Evolutionary conservation across 306 rosid species (phyloP), one percentile per base, ranked within the genome.

Genomic region (Mucuna pruriens): DNA sequence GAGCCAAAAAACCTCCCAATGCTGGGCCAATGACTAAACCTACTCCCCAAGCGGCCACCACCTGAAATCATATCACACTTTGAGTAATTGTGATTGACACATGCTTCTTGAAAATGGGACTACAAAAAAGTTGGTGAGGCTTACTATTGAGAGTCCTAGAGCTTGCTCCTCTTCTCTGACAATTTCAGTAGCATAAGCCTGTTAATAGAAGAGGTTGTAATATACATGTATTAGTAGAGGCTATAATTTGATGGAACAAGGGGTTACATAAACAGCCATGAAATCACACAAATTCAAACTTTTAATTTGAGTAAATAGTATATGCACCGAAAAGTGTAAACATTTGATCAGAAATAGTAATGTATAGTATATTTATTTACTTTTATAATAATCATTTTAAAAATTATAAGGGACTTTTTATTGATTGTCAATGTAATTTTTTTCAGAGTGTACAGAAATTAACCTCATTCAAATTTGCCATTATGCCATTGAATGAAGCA

Each of bases 1-100:
- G 97, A 29, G 98, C 93, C 45, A 94, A 85, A 85, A 86, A 88
- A 16, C 98, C 98, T 83, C 98, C 98, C 80, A 94, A 20, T 72
- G 97, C 97, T 5, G 98, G 98, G 39, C 97, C 98, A 75, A 94
- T 46, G 65, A 90, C 85, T 84, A 92, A 85, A 60, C 97, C 97
- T 3, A 91, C 83, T 68, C 92, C 97, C 98, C 97, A 91, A 61
- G 97, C 90, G 4, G 94, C 90, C 69, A 88, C 89, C n/a, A 92
- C 70, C 97, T 92, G 94, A 84, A 84, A 80, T 51, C 40, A 81
- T 0, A 78, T 64, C 51, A 55, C 42, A 81, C 52, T 42, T 40
- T 60, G 19, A 77, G 52, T 74, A 82, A 60, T 6, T 71, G 22
- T 58, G 20, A 48, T 11, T 38, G 13, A 13, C 6, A 51, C 34